Evolutionary conservation across 495 filamentous ascomycete species (phyloP).

Genomic region (Neurospora tetrasperma): DNA sequence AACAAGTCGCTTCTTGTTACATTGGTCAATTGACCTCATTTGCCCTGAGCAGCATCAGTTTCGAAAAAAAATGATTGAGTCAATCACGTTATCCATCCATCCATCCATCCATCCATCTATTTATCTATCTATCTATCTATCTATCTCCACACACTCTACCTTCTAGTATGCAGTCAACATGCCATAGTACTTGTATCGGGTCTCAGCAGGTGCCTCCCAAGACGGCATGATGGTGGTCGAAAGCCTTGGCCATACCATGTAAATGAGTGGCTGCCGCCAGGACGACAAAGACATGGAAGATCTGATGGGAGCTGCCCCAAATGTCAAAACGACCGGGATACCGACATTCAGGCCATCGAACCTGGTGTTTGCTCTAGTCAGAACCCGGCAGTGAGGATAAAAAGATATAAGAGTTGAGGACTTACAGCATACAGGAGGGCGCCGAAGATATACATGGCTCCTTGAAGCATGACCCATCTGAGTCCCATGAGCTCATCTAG

Average conservation of each 20-base stretch:
- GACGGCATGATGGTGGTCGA: constrained; percentile 36
- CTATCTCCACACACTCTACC: neutral
- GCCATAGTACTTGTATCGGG: neutral
- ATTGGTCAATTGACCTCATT: neutral
- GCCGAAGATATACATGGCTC: constrained; percentile 74
- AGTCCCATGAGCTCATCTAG: constrained; percentile 66
- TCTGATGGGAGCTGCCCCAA: constrained; percentile 68
- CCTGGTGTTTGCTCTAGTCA: constrained; percentile 13
- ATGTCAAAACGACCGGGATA: constrained; percentile 61
- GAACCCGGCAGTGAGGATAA: neutral
- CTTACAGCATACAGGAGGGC: constrained; percentile 67
- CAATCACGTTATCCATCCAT: no score
- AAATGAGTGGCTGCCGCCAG: constrained; percentile 56
- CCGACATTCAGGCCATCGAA: constrained; percentile 51
- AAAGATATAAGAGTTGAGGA: neutral
- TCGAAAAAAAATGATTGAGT: neutral
- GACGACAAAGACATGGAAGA: constrained; percentile 67
- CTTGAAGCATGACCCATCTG: constrained; percentile 65
- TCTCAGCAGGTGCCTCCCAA: constrained; percentile 25
- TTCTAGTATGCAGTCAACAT: neutral
- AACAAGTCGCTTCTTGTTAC: neutral
- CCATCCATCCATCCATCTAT: no score
- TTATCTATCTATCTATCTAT: neutral
- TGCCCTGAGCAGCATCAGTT: neutral
- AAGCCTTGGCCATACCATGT: constrained; percentile 46